Evolutionary conservation across 306 rosid species (phyloP).

Genomic region (Oxytropis ochrocephala): DNA sequence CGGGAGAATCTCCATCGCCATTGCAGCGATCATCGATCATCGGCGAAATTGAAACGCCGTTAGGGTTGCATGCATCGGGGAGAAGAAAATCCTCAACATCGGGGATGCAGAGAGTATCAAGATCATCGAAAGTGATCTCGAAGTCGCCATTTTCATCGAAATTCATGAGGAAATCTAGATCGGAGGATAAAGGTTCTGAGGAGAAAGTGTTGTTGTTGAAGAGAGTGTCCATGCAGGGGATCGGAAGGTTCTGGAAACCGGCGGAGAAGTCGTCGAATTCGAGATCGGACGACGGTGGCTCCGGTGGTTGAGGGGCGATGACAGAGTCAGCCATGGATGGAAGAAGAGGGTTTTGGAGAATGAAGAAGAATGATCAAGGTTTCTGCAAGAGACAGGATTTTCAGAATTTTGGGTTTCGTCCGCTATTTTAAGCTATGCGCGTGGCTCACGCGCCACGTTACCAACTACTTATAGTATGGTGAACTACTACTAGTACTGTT

Average conservation of each 20-base stretch:
- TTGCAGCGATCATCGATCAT: neutral
- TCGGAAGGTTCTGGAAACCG: slow-evolving; percentile 36
- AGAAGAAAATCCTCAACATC: slow-evolving; percentile 53
- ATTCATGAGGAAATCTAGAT: slow-evolving; percentile 40
- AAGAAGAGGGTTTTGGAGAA: neutral
- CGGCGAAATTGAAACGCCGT: neutral
- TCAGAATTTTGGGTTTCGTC: neutral
- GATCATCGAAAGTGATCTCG: slow-evolving; percentile 71
- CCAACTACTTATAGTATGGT: neutral
- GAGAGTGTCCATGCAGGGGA: slow-evolving; percentile 55
- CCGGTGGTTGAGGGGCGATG: neutral
- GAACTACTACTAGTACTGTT: neutral
- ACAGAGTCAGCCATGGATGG: slow-evolving; percentile 33
- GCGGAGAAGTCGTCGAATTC: slow-evolving; percentile 22
- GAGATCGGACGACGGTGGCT: neutral
- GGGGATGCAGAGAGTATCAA: slow-evolving; percentile 47
- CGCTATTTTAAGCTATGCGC: neutral
- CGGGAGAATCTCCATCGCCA: neutral
- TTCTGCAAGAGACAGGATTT: neutral
- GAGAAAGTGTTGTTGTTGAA: slow-evolving; percentile 19
- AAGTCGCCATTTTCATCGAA: slow-evolving; percentile 37
- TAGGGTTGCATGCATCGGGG: slow-evolving; percentile 32
- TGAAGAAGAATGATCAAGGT: neutral
- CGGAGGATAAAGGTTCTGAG: slow-evolving; percentile 33
- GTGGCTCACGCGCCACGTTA: slow-evolving; percentile 1